Conservation (phyloP, 805 yeast species). For the Lachancea nothofagi region DNA sequence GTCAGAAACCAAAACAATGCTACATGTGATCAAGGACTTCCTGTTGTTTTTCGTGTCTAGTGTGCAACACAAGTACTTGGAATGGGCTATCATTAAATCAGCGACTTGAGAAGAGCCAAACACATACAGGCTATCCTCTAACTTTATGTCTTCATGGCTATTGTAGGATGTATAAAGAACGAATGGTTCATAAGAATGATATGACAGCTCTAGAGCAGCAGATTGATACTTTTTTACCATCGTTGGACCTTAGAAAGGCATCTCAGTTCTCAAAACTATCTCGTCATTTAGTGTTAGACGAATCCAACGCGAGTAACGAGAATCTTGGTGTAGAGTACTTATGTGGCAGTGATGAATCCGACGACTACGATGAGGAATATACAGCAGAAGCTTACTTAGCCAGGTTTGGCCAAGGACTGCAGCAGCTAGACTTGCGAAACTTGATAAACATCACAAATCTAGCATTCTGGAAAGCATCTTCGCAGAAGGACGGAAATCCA, state of each 20-base stretch:
- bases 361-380: slow-evolving; percentile 19
- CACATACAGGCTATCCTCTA: too few species aligned
- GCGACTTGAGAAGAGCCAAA: too few species aligned
- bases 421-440: slow-evolving; percentile 35
- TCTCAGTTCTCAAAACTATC: slow-evolving; percentile 21
- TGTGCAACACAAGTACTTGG: too few species aligned
- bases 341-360: slow-evolving; percentile 13
- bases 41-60: too few species aligned
- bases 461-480: slow-evolving; percentile 82
- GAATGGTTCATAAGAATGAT: background rate
- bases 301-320: slow-evolving; percentile 7
- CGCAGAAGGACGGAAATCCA: slow-evolving; percentile 67
- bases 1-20: too few species aligned
- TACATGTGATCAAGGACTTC: too few species aligned
- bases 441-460: slow-evolving; percentile 70
- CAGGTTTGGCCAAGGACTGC: slow-evolving; percentile 22
- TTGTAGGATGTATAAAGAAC: too few species aligned
- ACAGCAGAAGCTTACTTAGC: slow-evolving; percentile 14
- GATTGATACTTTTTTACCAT: background rate
- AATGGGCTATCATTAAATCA: too few species aligned
- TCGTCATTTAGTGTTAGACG: slow-evolving; percentile 17
- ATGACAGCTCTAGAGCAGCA: slow-evolving; percentile 1
- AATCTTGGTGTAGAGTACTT: slow-evolving; percentile 15
- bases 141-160: too few species aligned
- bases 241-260: background rate